Conservation (phyloP, 352 stramenopile genomes). For the Pythium diclinum region DNA sequence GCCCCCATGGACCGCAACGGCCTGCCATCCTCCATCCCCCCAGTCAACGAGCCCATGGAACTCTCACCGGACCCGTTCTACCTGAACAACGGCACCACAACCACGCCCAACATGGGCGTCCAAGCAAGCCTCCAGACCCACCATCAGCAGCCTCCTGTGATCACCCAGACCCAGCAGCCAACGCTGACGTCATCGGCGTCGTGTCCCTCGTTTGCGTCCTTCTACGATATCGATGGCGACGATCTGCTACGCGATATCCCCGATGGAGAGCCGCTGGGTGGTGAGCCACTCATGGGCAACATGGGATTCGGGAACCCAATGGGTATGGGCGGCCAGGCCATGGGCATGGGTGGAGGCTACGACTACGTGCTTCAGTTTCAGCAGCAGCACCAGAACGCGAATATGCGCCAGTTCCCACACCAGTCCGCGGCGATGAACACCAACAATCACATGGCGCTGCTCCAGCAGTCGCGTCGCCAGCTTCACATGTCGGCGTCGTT, state of each 20-base stretch:
- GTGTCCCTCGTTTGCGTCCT: constrained; percentile 66
- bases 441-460: constrained; percentile 17
- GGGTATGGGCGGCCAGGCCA: background rate
- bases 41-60: constrained; percentile 19
- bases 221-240: constrained; percentile 51
- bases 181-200: constrained; percentile 66
- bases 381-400: constrained; percentile 41
- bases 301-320: background rate
- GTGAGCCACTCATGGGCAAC: constrained; percentile 19
- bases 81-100: background rate
- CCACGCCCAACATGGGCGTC: background rate
- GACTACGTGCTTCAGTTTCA: constrained; percentile 65
- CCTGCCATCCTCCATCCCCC: background rate
- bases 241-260: constrained; percentile 44
- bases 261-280: constrained; percentile 22
- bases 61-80: constrained; percentile 24
- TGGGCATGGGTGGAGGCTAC: constrained; percentile 41
- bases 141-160: background rate
- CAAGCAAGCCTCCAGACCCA: background rate
- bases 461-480: constrained; percentile 31
- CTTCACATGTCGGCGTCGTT: constrained; percentile 72
- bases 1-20: background rate
- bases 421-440: constrained; percentile 32
- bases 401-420: constrained; percentile 49
- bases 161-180: constrained; percentile 9